phyloP scores from a whole-genome alignment of 345 rosid species.

The Sapria himalayana region DNA sequence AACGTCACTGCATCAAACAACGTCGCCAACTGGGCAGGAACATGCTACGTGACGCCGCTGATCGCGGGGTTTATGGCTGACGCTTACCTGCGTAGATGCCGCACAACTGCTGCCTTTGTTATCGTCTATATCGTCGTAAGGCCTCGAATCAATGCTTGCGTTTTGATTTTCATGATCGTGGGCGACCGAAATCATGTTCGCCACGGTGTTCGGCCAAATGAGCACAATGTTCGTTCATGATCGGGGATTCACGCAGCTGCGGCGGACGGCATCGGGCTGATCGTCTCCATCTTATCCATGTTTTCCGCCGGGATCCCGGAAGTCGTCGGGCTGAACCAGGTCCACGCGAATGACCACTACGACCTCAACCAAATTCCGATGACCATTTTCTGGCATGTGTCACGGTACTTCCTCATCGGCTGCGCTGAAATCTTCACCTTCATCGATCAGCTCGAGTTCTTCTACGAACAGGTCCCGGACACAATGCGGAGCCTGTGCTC shows the following conservation, averaged over 20 bases:
- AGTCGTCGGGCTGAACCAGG: constrained; percentile 4
- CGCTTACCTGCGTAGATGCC: constrained; percentile 73
- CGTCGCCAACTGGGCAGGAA: constrained; percentile 86
- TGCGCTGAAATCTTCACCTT: constrained; percentile 11
- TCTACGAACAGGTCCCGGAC: constrained; percentile 16
- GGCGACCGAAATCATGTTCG: constrained; percentile 76
- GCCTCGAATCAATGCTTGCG: neutral
- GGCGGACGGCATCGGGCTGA: constrained; percentile 17
- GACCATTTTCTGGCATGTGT: constrained; percentile 13
- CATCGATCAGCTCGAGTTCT: constrained; percentile 18
- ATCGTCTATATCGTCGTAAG: constrained; percentile 59
- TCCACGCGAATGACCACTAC: constrained; percentile 7
- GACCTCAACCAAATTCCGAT: constrained; percentile 1
- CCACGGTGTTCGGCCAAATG: constrained; percentile 82
- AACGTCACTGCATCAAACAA: constrained; percentile 62
- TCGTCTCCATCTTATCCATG: constrained; percentile 12
- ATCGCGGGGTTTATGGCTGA: constrained; percentile 90
- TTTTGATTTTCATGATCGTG: constrained; percentile 16
- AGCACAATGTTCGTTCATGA: constrained; percentile 52
- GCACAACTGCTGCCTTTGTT: constrained; percentile 68
- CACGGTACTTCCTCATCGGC: constrained; percentile 12
- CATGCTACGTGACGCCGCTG: constrained; percentile 71
- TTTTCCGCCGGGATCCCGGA: constrained; percentile 10
- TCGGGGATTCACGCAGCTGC: constrained; percentile 13
- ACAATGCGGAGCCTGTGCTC: constrained; percentile 16